These are phyloP conservation scores for Cryoendolithus antarcticus DNA, from an alignment of 2,329 filamentous ascomycete genomes.

Conservation along the genomic window DNA sequence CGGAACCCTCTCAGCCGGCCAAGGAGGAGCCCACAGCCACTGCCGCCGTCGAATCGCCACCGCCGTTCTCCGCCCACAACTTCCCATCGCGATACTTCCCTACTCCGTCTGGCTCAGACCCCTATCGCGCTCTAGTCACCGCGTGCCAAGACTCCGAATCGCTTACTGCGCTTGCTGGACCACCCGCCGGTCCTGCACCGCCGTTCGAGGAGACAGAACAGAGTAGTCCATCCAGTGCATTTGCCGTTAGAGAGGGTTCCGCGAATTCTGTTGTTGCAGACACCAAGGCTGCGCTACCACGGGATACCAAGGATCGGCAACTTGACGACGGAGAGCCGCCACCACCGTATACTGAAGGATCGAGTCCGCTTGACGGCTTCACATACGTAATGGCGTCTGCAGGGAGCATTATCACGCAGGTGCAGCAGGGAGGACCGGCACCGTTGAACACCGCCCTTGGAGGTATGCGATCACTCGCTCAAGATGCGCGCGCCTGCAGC, in stretches of 20 bases:
- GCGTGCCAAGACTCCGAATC: constrained; percentile 21
- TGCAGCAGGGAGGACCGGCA: constrained; percentile 78
- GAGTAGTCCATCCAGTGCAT: constrained; percentile 20
- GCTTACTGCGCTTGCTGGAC: constrained; percentile 36
- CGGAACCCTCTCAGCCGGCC: constrained; percentile 2
- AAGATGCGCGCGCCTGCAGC: background rate
- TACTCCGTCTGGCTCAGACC: constrained; percentile 35
- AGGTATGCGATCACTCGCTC: constrained; percentile 38
- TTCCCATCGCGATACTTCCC: constrained; percentile 49
- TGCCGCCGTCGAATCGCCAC: constrained; percentile 43
- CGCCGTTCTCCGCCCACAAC: constrained; percentile 54
- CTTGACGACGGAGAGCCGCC: constrained; percentile 79
- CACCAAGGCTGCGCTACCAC: constrained; percentile 74
- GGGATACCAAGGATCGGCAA: constrained; percentile 64
- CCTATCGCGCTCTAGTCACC: constrained; percentile 30
- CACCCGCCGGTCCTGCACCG: constrained; percentile 30
- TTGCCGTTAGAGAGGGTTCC: constrained; percentile 24
- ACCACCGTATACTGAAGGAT: constrained; percentile 90
- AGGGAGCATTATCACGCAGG: constrained; percentile 98
- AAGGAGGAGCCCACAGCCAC: constrained; percentile 17
- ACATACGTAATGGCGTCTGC: constrained; percentile 96
- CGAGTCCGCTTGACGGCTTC: constrained; percentile 82
- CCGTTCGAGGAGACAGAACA: constrained; percentile 29
- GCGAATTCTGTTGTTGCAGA: constrained; percentile 50
- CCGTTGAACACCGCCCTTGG: constrained; percentile 72